Base-by-base conservation (phyloP, 768 basidiomycete genomes). In the Xerocomellus chrysenteron region DNA sequence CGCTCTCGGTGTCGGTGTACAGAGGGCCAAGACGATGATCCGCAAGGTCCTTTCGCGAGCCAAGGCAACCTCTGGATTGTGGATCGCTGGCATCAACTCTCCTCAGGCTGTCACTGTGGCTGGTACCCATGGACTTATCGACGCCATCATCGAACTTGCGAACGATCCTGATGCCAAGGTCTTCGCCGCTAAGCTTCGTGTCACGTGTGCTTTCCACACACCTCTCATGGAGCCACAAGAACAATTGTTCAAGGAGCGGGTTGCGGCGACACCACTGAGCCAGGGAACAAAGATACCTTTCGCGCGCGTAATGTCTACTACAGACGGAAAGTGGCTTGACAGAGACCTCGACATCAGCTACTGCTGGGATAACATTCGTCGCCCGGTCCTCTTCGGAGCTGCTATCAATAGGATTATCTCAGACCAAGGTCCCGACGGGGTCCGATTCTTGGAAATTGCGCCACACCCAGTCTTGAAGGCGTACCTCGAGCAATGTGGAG, bases 21-120 rank as follows among this genome's bases (percentile, higher is more conserved):
- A 72, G 16, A 68, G 68, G 50, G 72, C 72, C 17, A 65, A 66
- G 54, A 46, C 55, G n/a, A 65, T 74, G 61, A 70, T 75, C 44
- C 65, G 68, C 59, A 68, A 72, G 46, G 67, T 72, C 4, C 62
- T 74, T 40, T 70, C 62, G 14, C 61, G 50, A 9, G 61, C 67
- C 35, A 66, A 68, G 52, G 62, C 49, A 10, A 55, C 61, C 17
- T 60, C 56, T 36, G 67, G 74, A 33, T 35, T 75, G 40, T 74
- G 72, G 67, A 68, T 74, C 12, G 72, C 70, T 30, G 71, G 73
- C 46, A 68, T 74, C 59, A 75, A 74, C 53, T 74, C 72, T 17
- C 70, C 71, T 43, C 68, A 73, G 13, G 71, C 74, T n/a, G 72
- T 74, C 39, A 72, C 73, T 4, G 59, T 74, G 17, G 71, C 73